A percentile compares a stretch with the other conserved stretches of the same genome.
Evolutionary conservation across 257 asterid genomes (phyloP).

Genomic region (Solanum bulbocastanum): DNA sequence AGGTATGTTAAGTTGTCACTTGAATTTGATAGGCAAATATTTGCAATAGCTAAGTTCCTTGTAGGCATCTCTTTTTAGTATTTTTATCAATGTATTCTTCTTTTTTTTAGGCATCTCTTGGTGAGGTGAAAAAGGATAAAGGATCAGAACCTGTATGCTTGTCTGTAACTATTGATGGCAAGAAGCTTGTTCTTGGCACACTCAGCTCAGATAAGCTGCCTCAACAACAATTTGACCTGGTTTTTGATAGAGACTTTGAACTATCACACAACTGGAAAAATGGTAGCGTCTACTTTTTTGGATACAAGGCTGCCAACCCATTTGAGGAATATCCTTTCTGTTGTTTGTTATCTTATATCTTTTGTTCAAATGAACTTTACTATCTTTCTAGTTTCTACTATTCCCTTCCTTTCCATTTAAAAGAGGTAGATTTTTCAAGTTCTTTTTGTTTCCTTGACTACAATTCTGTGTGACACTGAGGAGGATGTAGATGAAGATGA

Average conservation of each 20-base stretch:
- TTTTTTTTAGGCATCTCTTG: slow-evolving; percentile 4
- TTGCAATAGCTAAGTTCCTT: background rate
- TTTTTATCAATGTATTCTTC: background rate
- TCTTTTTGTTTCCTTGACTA: slow-evolving; percentile 1
- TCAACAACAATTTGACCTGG: slow-evolving; percentile 14
- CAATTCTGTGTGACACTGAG: background rate
- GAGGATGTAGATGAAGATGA: background rate
- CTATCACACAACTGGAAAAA: slow-evolving; percentile 14
- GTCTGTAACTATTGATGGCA: slow-evolving; percentile 1
- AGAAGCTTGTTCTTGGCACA: slow-evolving; percentile 11
- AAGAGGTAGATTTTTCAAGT: background rate
- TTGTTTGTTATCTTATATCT: background rate
- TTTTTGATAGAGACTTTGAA: slow-evolving; percentile 9
- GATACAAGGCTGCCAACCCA: slow-evolving; percentile 1
- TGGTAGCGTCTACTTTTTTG: slow-evolving; percentile 12
- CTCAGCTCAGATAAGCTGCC: slow-evolving; percentile 9
- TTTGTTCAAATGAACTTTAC: background rate
- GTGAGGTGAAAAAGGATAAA: slow-evolving; percentile 4
- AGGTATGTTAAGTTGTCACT: background rate
- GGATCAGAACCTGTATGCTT: slow-evolving; percentile 10
- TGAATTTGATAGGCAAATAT: background rate
- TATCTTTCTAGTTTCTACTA: background rate
- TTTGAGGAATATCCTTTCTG: background rate
- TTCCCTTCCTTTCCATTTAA: background rate
- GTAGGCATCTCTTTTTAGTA: background rate